Percentiles rank a stretch among this genome's conserved stretches.
These are phyloP conservation scores for Talaromyces sp. DNA, from an alignment of 2,329 filamentous ascomycete species.

Conservation along the genomic window DNA sequence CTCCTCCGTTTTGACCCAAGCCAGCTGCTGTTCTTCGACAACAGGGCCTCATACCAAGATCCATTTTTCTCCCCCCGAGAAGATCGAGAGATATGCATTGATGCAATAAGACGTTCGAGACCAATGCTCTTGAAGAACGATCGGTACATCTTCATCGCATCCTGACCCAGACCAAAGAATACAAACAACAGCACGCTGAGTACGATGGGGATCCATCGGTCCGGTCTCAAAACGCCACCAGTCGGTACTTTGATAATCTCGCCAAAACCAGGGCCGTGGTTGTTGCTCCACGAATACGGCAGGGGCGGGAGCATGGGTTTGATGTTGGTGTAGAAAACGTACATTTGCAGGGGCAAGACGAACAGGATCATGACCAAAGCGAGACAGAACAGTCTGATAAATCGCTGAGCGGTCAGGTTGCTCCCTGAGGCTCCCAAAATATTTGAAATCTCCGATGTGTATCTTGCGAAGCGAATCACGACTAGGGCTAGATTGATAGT, in stretches of 20 bases:
- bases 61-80: background rate
- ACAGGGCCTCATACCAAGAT: constrained; percentile 3
- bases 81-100: constrained; percentile 9
- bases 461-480: constrained; percentile 55
- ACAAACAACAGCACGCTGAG: constrained; percentile 54
- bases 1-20: background rate
- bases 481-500: constrained; percentile 47
- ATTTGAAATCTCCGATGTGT: constrained; percentile 53
- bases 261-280: constrained; percentile 51
- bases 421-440: constrained; percentile 49
- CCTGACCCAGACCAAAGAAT: constrained; percentile 61
- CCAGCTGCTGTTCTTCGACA: constrained; percentile 4
- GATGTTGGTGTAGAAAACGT: constrained; percentile 45
- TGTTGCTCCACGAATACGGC: constrained; percentile 48
- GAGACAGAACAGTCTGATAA: constrained; percentile 50
- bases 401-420: constrained; percentile 54
- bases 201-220: constrained; percentile 55
- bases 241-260: constrained; percentile 45
- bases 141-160: constrained; percentile 54
- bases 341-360: constrained; percentile 51
- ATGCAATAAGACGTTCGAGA: constrained; percentile 29
- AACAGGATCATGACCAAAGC: constrained; percentile 51
- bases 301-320: constrained; percentile 28
- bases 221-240: constrained; percentile 42
- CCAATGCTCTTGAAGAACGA: constrained; percentile 40